These are phyloP conservation scores for Asparagopsis taxiformis DNA, from an alignment of 31 red algal genomes.

Conservation along the genomic window DNA sequence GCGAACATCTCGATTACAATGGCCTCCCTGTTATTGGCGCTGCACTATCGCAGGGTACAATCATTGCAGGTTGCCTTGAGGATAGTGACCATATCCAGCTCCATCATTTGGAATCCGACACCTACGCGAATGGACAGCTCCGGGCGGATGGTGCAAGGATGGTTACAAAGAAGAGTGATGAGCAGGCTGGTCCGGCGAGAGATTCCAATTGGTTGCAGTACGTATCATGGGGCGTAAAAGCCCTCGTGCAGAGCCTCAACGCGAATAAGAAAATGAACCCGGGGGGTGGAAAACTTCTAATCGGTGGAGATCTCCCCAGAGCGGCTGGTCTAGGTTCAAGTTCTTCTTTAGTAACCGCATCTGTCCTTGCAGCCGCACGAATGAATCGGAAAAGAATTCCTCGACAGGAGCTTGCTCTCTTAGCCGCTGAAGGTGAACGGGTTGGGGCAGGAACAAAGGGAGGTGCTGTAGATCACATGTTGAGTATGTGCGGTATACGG, in stretches of 20 bases:
- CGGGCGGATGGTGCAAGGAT: conserved; percentile 27
- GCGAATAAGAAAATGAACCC: conserved; percentile 22
- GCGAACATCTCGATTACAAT: conserved; percentile 80
- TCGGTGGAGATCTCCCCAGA: conserved; percentile 59
- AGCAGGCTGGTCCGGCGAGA: background rate
- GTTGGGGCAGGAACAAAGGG: conserved; percentile 58
- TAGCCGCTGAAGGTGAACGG: conserved; percentile 66
- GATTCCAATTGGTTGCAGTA: conserved; percentile 60
- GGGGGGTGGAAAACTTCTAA: conserved; percentile 49
- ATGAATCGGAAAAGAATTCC: conserved; percentile 48
- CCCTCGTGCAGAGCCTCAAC: conserved; percentile 14
- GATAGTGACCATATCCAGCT: conserved; percentile 43
- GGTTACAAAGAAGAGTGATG: conserved; percentile 15
- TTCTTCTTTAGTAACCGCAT: conserved; percentile 51
- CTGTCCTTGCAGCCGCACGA: conserved; percentile 47
- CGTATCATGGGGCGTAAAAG: conserved; percentile 53
- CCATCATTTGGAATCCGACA: conserved; percentile 20
- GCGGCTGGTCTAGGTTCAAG: conserved; percentile 63
- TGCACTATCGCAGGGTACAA: conserved; percentile 44
- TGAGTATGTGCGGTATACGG: conserved; percentile 52
- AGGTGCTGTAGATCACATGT: conserved; percentile 64
- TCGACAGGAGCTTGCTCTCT: conserved; percentile 32
- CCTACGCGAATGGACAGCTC: conserved; percentile 26
- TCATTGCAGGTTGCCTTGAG: conserved; percentile 64
- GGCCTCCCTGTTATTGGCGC: conserved; percentile 55